Evolutionary conservation across 2,329 filamentous ascomycete species (phyloP).

Genomic region (Plenodomus tracheiphilus): DNA sequence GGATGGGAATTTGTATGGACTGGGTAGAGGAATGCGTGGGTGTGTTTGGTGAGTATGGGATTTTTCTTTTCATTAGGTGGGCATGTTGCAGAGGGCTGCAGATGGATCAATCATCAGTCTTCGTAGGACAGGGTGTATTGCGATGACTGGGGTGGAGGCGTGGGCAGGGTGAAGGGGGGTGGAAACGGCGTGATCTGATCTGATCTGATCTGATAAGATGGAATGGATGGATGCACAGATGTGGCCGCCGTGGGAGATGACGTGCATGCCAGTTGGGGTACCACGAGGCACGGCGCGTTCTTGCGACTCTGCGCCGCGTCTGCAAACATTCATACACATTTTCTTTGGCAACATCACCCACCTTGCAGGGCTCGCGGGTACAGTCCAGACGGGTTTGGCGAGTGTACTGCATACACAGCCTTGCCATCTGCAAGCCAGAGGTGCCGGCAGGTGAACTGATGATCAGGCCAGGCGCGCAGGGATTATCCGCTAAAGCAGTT

Average conservation of each 20-base stretch:
- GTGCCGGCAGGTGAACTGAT: slow-evolving; percentile 14
- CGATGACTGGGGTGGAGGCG: neutral
- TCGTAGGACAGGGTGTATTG: neutral
- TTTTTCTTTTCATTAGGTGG: too few relatives aligned
- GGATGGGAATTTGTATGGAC: too few relatives aligned
- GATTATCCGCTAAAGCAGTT: slow-evolving; percentile 13
- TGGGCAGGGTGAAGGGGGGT: too few relatives aligned
- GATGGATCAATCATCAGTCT: too few relatives aligned
- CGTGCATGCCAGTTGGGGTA: slow-evolving; percentile 19
- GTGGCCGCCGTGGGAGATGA: slow-evolving; percentile 19
- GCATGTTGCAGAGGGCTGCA: too few relatives aligned
- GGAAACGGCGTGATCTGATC: too few relatives aligned
- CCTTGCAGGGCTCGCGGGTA: too few relatives aligned
- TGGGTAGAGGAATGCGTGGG: too few relatives aligned
- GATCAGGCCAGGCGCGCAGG: slow-evolving; percentile 18
- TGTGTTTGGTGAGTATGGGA: too few relatives aligned
- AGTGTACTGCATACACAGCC: too few relatives aligned
- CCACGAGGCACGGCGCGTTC: slow-evolving; percentile 7
- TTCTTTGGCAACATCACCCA: too few relatives aligned
- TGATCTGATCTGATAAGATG: slow-evolving; percentile 28
- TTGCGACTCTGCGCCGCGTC: slow-evolving; percentile 5
- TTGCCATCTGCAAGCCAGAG: neutral
- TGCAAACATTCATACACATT: neutral
- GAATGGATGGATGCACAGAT: slow-evolving; percentile 23
- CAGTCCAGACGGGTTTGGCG: too few relatives aligned